Conservation (phyloP, 1,284 basidiomycete species). For the Malassezia furfur region DNA sequence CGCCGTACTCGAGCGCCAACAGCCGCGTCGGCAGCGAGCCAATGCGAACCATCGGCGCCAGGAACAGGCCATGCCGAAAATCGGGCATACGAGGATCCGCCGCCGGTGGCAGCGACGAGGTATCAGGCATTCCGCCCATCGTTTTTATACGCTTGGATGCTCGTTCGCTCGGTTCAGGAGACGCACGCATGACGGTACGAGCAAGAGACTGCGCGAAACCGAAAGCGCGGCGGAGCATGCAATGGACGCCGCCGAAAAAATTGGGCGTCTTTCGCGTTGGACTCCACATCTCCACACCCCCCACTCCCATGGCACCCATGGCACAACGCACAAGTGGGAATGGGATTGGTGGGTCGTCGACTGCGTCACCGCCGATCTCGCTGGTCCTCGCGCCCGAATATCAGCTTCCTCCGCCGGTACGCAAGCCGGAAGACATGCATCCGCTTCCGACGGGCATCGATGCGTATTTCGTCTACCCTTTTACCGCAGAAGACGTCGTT, state of each 20-base stretch:
- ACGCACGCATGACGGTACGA: background rate
- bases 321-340: too few relatives aligned
- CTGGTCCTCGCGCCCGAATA: conserved; percentile 9
- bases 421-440: background rate
- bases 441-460: conserved; percentile 13
- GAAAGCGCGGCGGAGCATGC: background rate
- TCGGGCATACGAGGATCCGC: conserved; percentile 9
- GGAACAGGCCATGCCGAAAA: conserved; percentile 33
- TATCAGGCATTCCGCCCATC: background rate
- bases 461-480: conserved; percentile 15
- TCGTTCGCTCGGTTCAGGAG: background rate
- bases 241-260: background rate
- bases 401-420: conserved; percentile 4
- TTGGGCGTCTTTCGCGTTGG: too few relatives aligned
- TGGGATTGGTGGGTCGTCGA: too few relatives aligned
- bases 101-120: background rate
- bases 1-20: conserved; percentile 82
- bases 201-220: background rate
- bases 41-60: conserved; percentile 45
- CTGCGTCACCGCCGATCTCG: background rate
- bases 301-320: too few relatives aligned
- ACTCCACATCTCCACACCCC: background rate
- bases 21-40: conserved; percentile 62
- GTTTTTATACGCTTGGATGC: background rate
- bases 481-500: conserved; percentile 7